Conservation (phyloP, 2,329 filamentous ascomycete genomes). For the Thelonectria olida region DNA sequence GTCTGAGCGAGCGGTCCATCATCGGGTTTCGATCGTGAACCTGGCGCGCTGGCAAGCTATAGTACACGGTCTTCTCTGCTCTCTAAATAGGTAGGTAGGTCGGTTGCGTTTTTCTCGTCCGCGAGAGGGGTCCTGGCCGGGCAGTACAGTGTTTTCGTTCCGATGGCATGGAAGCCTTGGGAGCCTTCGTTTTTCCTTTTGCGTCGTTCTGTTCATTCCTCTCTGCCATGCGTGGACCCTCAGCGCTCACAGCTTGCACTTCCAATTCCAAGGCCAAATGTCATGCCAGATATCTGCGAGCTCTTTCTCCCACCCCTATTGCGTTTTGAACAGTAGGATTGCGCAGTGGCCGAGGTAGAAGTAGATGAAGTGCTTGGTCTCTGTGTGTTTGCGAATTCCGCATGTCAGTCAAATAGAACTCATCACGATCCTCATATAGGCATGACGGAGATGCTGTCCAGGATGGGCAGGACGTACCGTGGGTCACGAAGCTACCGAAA, state of each 20-base stretch:
- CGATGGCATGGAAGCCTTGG: constrained; percentile 27
- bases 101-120: constrained; percentile 9
- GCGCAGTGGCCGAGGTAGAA: constrained; percentile 99
- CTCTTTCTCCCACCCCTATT: constrained; percentile 64
- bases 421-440: neutral
- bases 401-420: constrained; percentile 21
- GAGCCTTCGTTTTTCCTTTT: neutral
- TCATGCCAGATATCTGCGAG: constrained; percentile 32
- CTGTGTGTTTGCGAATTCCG: constrained; percentile 58
- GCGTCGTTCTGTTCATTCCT: constrained; percentile 13
- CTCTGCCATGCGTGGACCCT: constrained; percentile 26
- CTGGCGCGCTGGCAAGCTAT: constrained; percentile 21
- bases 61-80: constrained; percentile 19
- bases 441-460: neutral
- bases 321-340: constrained; percentile 98
- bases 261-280: constrained; percentile 38
- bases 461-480: constrained; percentile 68
- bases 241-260: constrained; percentile 41
- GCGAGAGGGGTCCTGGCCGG: constrained; percentile 12
- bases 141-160: constrained; percentile 9
- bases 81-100: neutral
- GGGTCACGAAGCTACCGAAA: constrained; percentile 98
- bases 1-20: constrained; percentile 19
- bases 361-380: constrained; percentile 99
- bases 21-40: constrained; percentile 19